Conservation (phyloP, 192 early-diverging fungal species). For the Diversispora eburnea region DNA sequence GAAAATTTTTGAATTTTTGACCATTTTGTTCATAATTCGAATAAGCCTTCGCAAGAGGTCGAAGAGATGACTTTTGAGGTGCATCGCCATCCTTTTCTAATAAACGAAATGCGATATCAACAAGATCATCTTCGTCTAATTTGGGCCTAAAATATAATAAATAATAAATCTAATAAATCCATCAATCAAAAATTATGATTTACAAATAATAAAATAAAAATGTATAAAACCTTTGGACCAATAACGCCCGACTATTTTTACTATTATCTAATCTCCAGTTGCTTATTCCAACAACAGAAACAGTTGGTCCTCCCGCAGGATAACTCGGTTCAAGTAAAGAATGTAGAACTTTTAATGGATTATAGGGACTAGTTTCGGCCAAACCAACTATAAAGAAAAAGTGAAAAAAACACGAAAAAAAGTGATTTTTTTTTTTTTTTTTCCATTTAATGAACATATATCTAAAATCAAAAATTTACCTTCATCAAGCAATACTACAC, state of each 20-base stretch:
- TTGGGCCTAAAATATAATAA: not conserved
- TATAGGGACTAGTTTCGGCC: too few relatives aligned
- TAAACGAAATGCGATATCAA: not conserved
- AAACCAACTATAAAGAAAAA: not conserved
- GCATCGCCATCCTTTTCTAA: not conserved
- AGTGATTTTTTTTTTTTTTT: not conserved
- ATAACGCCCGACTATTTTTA: too few relatives aligned
- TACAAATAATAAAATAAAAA: too few relatives aligned
- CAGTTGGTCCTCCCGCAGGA: too few relatives aligned
- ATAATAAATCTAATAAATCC: too few relatives aligned
- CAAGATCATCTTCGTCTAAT: not conserved
- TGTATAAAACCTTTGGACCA: too few relatives aligned
- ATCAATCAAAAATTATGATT: too few relatives aligned
- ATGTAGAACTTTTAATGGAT: too few relatives aligned
- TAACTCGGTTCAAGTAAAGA: too few relatives aligned
- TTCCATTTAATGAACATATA: not conserved
- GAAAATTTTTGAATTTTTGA: constrained; percentile 21
- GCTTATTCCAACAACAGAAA: too few relatives aligned
- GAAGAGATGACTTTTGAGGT: not conserved
- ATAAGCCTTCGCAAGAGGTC: not conserved
- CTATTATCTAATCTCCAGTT: too few relatives aligned
- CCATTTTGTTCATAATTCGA: not conserved
- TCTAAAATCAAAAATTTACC: not conserved
- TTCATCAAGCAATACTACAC: constrained; percentile 25
- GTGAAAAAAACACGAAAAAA: not conserved